These are phyloP conservation scores for Pichia sp. DNA, from an alignment of 1,139 yeast genomes.

Conservation along the genomic window DNA sequence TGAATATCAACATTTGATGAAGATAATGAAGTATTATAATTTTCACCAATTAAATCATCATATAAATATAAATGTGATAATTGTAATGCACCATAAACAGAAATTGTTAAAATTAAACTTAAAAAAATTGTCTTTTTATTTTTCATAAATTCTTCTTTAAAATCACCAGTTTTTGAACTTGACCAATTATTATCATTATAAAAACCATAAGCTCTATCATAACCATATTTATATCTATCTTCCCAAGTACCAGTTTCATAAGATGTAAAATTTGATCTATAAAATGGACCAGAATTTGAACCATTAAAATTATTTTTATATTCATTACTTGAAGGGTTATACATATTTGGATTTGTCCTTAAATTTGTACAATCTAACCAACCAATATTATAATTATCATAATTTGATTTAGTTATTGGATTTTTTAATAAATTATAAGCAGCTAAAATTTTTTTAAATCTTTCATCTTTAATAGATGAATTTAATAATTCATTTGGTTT, in stretches of 20 bases:
- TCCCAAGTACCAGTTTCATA: conserved; percentile 59
- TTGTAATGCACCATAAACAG: conserved; percentile 40
- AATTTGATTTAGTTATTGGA: conserved; percentile 40
- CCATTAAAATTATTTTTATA: conserved; percentile 10
- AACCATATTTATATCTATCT: conserved; percentile 32
- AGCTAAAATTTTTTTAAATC: conserved; percentile 65
- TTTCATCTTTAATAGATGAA: conserved; percentile 39
- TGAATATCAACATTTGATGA: conserved; percentile 32
- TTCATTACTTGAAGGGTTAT: conserved; percentile 14
- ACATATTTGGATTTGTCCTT: conserved; percentile 21
- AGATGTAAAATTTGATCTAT: conserved; percentile 11
- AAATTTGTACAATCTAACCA: conserved; percentile 30
- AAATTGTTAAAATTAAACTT: conserved; percentile 38
- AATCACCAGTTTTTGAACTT: conserved; percentile 33
- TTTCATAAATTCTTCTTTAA: conserved; percentile 33
- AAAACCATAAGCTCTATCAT: conserved; percentile 23
- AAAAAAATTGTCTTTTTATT: conserved; percentile 42
- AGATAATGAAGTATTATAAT: conserved; percentile 18
- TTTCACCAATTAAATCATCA: conserved; percentile 28
- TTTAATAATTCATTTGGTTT: conserved; percentile 29
- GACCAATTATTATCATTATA: conserved; percentile 22
- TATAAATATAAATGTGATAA: conserved; percentile 30
- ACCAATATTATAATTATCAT: conserved; percentile 40
- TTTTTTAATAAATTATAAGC: conserved; percentile 70
- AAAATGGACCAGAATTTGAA: background rate